A percentile compares a stretch with the other conserved stretches of the same genome.
These are phyloP conservation scores for carrot (Daucus carota) DNA, from an alignment of 129 eudicot species.

Conservation along the genomic window DNA sequence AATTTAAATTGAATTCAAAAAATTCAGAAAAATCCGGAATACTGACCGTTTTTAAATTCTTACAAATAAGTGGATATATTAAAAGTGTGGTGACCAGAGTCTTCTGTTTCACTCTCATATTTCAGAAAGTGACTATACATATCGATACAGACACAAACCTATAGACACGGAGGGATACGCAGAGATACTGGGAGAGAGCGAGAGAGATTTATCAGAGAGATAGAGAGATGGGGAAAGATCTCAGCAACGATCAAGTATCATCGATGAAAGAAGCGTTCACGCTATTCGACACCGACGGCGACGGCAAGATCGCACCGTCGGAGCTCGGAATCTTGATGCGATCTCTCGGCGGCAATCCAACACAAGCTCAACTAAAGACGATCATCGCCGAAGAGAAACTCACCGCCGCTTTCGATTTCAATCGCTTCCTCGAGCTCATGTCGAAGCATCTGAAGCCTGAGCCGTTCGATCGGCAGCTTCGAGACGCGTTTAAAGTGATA, in stretches of 20 bases:
- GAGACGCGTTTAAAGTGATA: constrained; percentile 82
- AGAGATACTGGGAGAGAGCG: background rate
- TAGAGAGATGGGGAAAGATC: constrained; percentile 46
- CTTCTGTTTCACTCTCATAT: background rate
- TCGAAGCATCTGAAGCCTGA: constrained; percentile 69
- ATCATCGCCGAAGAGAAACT: constrained; percentile 54
- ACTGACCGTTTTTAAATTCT: no score
- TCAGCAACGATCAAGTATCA: constrained; percentile 53
- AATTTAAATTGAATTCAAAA: no score
- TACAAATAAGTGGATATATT: background rate
- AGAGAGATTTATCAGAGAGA: constrained; percentile 7
- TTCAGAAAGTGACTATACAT: background rate
- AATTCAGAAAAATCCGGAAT: no score
- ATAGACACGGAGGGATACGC: background rate
- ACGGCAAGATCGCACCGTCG: constrained; percentile 84
- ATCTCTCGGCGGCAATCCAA: constrained; percentile 84
- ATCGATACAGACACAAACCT: background rate
- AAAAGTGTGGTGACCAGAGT: background rate
- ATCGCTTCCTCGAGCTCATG: constrained; percentile 56
- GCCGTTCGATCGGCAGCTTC: constrained; percentile 73
- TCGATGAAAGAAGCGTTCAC: constrained; percentile 86
- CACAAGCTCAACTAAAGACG: constrained; percentile 61
- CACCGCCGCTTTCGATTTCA: constrained; percentile 54
- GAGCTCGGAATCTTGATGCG: constrained; percentile 86
- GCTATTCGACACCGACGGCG: constrained; percentile 89